Percentiles rank a stretch among this genome's conserved stretches.
phyloP scores from a whole-genome alignment of 2,329 filamentous ascomycete genomes.

The Sporothrix inflata region DNA sequence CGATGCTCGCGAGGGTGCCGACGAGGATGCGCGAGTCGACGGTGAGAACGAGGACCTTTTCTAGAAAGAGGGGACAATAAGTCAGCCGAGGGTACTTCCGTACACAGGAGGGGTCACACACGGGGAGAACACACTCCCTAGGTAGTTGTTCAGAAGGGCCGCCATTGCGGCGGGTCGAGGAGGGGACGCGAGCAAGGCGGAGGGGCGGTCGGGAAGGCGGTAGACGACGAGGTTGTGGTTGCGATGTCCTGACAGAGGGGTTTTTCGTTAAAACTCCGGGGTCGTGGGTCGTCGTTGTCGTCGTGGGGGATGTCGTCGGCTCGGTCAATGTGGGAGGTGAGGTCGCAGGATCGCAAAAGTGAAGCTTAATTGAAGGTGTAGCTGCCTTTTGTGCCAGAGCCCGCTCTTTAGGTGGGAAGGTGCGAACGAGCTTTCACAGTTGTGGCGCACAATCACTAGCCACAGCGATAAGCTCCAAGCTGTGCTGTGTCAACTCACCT shows the following conservation, averaged over 20 bases:
- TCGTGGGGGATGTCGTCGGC: background rate
- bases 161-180: conserved; percentile 34
- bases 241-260: background rate
- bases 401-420: background rate
- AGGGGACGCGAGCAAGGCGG: conserved; percentile 24
- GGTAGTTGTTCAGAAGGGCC: conserved; percentile 39
- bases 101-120: background rate
- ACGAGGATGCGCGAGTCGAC: conserved; percentile 86
- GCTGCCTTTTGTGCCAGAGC: conserved; percentile 8
- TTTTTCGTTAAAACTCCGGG: background rate
- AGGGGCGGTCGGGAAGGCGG: background rate
- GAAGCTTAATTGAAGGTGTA: conserved; percentile 15
- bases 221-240: background rate
- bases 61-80: conserved; percentile 49
- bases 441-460: conserved; percentile 25
- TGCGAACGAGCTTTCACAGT: background rate
- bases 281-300: background rate
- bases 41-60: conserved; percentile 89
- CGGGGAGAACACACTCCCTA: conserved; percentile 38
- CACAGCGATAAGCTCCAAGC: background rate
- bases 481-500: background rate
- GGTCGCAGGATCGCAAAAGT: background rate
- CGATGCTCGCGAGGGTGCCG: conserved; percentile 81
- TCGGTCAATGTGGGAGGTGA: background rate
- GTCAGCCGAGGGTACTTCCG: background rate